Percentiles rank a stretch among this genome's conserved stretches.
These are phyloP conservation scores for Clitoria ternatea DNA, from an alignment of 306 rosid genomes.

Conservation along the genomic window DNA sequence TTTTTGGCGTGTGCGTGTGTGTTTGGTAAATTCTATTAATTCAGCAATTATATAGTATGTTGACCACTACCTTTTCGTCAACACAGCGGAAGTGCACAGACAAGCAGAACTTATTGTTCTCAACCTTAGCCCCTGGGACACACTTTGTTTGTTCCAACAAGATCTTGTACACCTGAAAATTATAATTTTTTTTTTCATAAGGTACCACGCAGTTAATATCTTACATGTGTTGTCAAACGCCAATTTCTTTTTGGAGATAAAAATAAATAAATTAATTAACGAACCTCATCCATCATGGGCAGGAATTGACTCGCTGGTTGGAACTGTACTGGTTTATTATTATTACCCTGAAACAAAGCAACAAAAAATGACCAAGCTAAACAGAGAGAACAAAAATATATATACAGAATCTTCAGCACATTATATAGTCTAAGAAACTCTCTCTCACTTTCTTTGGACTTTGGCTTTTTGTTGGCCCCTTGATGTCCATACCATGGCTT, in stretches of 20 bases:
- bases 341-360: constrained; percentile 49
- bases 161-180: constrained; percentile 55
- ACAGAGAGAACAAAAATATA: not conserved
- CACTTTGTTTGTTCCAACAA: constrained; percentile 65
- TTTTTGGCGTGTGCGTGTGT: constrained; percentile 3
- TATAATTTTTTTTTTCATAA: not conserved
- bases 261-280: not conserved
- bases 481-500: constrained; percentile 98
- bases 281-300: constrained; percentile 85
- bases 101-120: constrained; percentile 82
- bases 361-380: constrained; percentile 13
- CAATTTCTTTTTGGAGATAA: not conserved
- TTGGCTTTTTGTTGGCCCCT: constrained; percentile 66
- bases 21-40: not conserved
- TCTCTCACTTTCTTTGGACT: constrained; percentile 50
- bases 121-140: constrained; percentile 79
- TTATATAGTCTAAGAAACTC: not conserved
- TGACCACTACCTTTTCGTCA: constrained; percentile 71
- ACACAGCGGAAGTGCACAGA: constrained; percentile 97
- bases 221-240: not conserved
- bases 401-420: not conserved
- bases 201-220: not conserved
- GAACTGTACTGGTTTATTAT: constrained; percentile 42
- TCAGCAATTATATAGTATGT: not conserved
- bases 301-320: constrained; percentile 84